These are phyloP conservation scores for Mycena alexandri DNA, from an alignment of 768 basidiomycete species.

Conservation along the genomic window DNA sequence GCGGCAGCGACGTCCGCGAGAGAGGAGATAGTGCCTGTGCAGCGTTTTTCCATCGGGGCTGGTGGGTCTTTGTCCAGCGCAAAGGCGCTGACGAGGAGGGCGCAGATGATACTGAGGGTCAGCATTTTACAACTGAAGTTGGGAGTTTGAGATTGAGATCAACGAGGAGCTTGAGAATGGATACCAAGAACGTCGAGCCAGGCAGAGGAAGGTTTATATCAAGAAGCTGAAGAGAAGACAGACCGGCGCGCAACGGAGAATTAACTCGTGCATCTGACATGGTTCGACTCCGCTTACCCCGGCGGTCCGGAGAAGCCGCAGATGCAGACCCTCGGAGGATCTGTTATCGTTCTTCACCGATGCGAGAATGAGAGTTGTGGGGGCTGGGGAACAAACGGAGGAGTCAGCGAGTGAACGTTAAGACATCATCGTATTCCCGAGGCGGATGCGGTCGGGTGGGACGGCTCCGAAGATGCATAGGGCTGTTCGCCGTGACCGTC, in stretches of 20 bases:
- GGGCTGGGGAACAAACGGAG: background rate
- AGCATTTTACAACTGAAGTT: constrained; percentile 14
- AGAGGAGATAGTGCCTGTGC: constrained; percentile 33
- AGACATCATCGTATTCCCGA: background rate
- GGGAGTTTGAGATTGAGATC: constrained; percentile 7
- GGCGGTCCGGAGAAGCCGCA: constrained; percentile 20
- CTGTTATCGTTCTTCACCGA: constrained; percentile 1
- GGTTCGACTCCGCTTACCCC: constrained; percentile 10
- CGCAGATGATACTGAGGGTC: constrained; percentile 10
- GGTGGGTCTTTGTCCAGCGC: constrained; percentile 12
- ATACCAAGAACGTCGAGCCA: constrained; percentile 16
- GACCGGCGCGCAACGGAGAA: constrained; percentile 15
- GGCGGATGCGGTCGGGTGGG: constrained; percentile 5
- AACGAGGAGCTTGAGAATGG: constrained; percentile 15
- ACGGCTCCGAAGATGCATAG: background rate
- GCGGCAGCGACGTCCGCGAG: constrained; percentile 46
- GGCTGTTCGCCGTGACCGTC: no score
- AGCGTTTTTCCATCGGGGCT: constrained; percentile 31
- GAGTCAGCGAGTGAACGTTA: constrained; percentile 8
- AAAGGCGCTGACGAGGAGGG: constrained; percentile 8
- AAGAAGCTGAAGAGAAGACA: background rate
- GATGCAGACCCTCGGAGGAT: constrained; percentile 3
- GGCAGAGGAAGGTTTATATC: constrained; percentile 16
- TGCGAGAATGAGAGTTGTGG: constrained; percentile 8
- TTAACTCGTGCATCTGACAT: constrained; percentile 16